Base-by-base conservation (phyloP, 2,329 filamentous ascomycete species). In the Hypoxylon sp. region DNA sequence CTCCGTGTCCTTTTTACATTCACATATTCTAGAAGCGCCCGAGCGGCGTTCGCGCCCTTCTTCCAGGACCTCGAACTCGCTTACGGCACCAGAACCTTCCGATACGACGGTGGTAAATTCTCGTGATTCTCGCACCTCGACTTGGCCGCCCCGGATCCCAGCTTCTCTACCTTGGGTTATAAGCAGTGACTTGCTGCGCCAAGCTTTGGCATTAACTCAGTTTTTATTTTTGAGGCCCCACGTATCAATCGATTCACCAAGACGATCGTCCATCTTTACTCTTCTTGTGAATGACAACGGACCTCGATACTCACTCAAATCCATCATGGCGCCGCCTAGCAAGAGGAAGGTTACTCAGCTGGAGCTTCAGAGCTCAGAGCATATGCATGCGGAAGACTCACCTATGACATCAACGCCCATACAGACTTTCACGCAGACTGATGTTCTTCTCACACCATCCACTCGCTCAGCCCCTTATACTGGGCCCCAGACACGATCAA, bases 401-500 rank as follows among this genome's bases (percentile, higher is more conserved):
- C 34, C 47, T 8, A 19, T 55, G 32, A 50, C 37, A 28, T 46
- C 47, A 28, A 62, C 65, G 10, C 62, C 65, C 1, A 26, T 34
- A 28, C 57, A 61, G 17, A 37, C 22, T 10, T 60, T 63, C 1
- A 26, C 41, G 28, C 57, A 61, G 17, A 37, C 22, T 10, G n/a
- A 26, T 8, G 24, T 13, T 13, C 5, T 43, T 2, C 28, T 28
- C 17, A 52, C 49, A n/a, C 20, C 50, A n/a, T 49, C 17, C 13
- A 48, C 59, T 8, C 4, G 20, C n/a, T 53, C 47, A n/a, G 41
- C 32, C 6, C 26, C 48, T 22, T 60, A 47, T 24, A 41, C 66
- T 11, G 34, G 63, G 10, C 68, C 57, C 15, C 15, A 65, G n/a
- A 70, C 68, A 39, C 61, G 65, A 20, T 70, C 68, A 8, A 70